Evolutionary conservation across 352 stramenopile species (phyloP).

Genomic region (Phytophthora fragariaefolia): DNA sequence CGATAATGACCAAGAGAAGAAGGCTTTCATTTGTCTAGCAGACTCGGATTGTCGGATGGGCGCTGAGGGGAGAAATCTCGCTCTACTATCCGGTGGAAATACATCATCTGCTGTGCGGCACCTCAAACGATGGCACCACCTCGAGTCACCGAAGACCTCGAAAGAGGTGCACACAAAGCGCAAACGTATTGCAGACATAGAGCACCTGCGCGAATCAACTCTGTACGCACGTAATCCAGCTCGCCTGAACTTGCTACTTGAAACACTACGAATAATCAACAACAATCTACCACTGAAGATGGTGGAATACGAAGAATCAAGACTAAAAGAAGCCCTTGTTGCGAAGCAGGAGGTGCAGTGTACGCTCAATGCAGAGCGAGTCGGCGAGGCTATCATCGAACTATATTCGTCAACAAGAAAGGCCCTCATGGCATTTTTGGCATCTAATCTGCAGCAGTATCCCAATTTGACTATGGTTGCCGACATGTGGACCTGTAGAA

Average conservation of each 20-base stretch:
- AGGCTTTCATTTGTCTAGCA: no score
- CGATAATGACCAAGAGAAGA: no score
- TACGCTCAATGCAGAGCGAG: not conserved
- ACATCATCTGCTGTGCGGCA: no score
- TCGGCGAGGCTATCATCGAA: constrained; percentile 3
- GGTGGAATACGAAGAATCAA: constrained; percentile 9
- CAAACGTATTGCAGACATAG: no score
- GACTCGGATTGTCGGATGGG: no score
- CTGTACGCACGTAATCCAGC: not conserved
- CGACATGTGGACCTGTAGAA: not conserved
- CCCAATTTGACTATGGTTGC: constrained; percentile 5
- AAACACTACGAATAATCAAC: constrained; percentile 11
- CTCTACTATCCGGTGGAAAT: no score
- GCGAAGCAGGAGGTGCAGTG: not conserved
- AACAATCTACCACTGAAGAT: constrained; percentile 5
- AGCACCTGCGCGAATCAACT: no score
- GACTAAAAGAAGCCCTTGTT: not conserved
- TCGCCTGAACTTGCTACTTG: constrained; percentile 4
- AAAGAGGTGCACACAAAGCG: no score
- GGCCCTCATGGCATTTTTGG: not conserved
- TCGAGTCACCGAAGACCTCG: no score
- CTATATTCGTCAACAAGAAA: not conserved
- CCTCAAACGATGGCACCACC: no score
- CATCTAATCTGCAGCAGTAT: not conserved
- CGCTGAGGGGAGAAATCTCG: no score